phyloP scores from a whole-genome alignment of 2,329 filamentous ascomycete species.

The Curvularia spicifera region DNA sequence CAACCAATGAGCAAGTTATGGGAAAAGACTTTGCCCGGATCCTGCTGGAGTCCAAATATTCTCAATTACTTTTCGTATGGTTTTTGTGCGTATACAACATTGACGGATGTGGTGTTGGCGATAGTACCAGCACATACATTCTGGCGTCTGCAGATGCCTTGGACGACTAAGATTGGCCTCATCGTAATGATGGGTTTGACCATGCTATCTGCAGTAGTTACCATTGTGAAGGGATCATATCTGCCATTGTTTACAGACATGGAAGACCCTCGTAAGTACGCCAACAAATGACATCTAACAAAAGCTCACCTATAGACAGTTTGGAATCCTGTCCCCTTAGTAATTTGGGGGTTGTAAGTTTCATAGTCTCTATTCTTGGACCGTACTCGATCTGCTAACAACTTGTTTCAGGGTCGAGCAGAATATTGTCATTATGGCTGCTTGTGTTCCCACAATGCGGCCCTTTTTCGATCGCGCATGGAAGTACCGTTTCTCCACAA shows the following conservation, averaged over 20 bases:
- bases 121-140: constrained; percentile 13
- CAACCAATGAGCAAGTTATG: constrained; percentile 11
- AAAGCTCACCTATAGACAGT: background rate
- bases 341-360: constrained; percentile 2
- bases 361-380: background rate
- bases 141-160: constrained; percentile 15
- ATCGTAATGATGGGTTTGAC: constrained; percentile 16
- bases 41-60: constrained; percentile 14
- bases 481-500: constrained; percentile 1
- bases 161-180: constrained; percentile 15
- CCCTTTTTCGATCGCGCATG: constrained; percentile 15
- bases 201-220: constrained; percentile 19
- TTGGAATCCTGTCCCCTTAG: background rate
- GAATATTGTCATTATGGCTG: constrained; percentile 20
- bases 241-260: constrained; percentile 12
- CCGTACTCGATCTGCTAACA: too few relatives aligned
- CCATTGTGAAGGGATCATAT: constrained; percentile 15
- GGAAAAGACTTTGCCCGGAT: constrained; percentile 14
- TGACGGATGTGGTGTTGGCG: constrained; percentile 15
- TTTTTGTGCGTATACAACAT: constrained; percentile 16
- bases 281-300: background rate
- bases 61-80: constrained; percentile 20
- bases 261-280: background rate
- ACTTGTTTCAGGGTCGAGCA: constrained; percentile 11
- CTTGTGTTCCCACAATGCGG: constrained; percentile 19